Base-by-base conservation (phyloP, 176 grass and related monocot genomes). In the Canna indica region DNA sequence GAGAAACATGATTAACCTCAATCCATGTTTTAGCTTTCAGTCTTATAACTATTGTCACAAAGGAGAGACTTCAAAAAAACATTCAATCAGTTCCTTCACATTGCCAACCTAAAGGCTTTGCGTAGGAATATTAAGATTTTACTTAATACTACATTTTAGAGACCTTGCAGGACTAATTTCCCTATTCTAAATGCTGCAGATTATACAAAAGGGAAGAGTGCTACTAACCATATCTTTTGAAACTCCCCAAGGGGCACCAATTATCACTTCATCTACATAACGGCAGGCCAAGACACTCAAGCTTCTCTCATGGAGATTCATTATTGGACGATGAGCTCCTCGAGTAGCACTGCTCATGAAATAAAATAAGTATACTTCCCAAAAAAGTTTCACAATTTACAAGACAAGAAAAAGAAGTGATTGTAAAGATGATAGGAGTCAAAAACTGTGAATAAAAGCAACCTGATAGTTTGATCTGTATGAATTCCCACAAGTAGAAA, bases 191-290 rank as follows among this genome's bases (percentile, higher is more conserved):
- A 20, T 16, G 17, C 50, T 10, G 50, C 8, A n/a, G 50, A 54
- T 53, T n/a, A 53, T 8, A 53, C 48, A 53, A 53, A 53, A 4
- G 6, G 16, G 17, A 54, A 27, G 36, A 72, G 33, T n/a, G 22
- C 32, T 75, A 73, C 78, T 48, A 83, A 91, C 92, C 92, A 91
- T 91, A 81, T 96, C 92, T 81, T 79, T 91, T 2, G 88, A 91
- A 84, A 96, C 81, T 64, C 86, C 85, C 92, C 85, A 89, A 79
- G 92, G 92, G 47, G 92, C 88, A 2, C 92, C 92, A 64, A 96
- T 96, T 61, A 96, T 96, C 71, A 96, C 88, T 86, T 96, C 93
- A 30, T 96, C 93, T 34, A 96, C 93, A 77, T 96, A 96, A 47
- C 88, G 86, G 62, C 88, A 96, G 14, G 88, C 81, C 83, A 96